phyloP scores from a whole-genome alignment of 768 basidiomycete genomes.

The Suillus discolor region DNA sequence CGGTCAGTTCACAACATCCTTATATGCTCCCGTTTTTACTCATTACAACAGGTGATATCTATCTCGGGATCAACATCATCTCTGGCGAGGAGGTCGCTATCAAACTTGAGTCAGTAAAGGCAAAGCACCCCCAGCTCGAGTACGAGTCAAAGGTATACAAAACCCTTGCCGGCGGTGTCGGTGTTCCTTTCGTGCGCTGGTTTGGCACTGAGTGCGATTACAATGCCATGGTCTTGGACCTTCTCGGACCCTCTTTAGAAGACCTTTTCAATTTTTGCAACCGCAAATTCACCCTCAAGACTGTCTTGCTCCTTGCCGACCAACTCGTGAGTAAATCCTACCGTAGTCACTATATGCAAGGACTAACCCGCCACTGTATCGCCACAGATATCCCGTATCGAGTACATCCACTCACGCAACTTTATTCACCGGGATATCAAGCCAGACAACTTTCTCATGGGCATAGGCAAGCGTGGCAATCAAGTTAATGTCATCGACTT shows the following conservation, averaged over 20 bases:
- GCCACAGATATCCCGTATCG: conserved; percentile 92
- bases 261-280: conserved; percentile 95
- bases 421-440: conserved; percentile 99
- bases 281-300: conserved; percentile 97
- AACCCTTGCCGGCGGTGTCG: conserved; percentile 98
- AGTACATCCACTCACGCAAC: conserved; percentile 99
- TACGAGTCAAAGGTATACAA: conserved; percentile 96
- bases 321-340: conserved; percentile 70
- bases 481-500: conserved; percentile 99
- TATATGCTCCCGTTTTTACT: conserved; percentile 14
- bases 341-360: conserved; percentile 24
- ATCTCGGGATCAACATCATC: conserved; percentile 99
- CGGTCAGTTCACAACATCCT: conserved; percentile 54
- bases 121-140: conserved; percentile 99
- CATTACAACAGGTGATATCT: conserved; percentile 81
- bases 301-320: conserved; percentile 93
- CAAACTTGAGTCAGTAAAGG: conserved; percentile 99
- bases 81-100: conserved; percentile 99
- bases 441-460: conserved; percentile 99
- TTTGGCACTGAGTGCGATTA: conserved; percentile 97
- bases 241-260: conserved; percentile 89
- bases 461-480: conserved; percentile 99
- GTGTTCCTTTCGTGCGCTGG: conserved; percentile 98
- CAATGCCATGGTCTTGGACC: conserved; percentile 99
- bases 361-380: conserved; percentile 42